Base-by-base conservation (phyloP, 306 rosid species). In the Elaeagnus macrophylla region DNA sequence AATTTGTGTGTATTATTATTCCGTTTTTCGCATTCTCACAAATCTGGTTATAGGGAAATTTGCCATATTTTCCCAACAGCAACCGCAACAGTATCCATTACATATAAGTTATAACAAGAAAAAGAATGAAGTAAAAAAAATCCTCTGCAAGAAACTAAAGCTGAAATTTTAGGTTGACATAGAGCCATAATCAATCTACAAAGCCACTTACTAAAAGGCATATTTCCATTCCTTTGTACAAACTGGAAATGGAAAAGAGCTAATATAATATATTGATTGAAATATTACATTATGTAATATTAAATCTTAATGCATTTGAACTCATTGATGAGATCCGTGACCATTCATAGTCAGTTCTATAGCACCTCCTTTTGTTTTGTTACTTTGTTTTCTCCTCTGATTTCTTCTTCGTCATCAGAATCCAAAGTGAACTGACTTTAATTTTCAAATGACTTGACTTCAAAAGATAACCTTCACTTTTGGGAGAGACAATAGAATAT, bases 391-490 rank as follows among this genome's bases (percentile, higher is more conserved):
- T 67, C 81, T 39, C 68, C 85, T 25, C 48, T 68, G 64, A 70
- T 59, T 65, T 57, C 77, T 45, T 55, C n/a, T 10, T 66, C 81
- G 5, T 70, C 67, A 42, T 81, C 95, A 56, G 85, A 77, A 50
- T 83, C 94, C 86, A 90, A 55, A 42, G 84, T 79, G 70, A 90
- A 90, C 12, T 53, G 87, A 0, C 67, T n/a, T n/a, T n/a, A 60
- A 54, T 61, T 62, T 53, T 62, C 75, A 10, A 85, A 14, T 12
- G 54, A 45, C 52, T 64, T 82, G 83, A 79, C 60, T 43, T 83
- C 91, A 13, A 58, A 69, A 10, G n/a, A 0, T 9, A 12, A 12
- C 45, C 53, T 32, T 83, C 88, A n/a, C 37, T 48, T 48, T 42
- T 70, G 48, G 53, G 38, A n/a, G 42, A 60, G 39, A 70, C 1